These are phyloP conservation scores for Cryphonectria parasitica DNA, from an alignment of 2,329 filamentous ascomycete genomes.

Conservation along the genomic window DNA sequence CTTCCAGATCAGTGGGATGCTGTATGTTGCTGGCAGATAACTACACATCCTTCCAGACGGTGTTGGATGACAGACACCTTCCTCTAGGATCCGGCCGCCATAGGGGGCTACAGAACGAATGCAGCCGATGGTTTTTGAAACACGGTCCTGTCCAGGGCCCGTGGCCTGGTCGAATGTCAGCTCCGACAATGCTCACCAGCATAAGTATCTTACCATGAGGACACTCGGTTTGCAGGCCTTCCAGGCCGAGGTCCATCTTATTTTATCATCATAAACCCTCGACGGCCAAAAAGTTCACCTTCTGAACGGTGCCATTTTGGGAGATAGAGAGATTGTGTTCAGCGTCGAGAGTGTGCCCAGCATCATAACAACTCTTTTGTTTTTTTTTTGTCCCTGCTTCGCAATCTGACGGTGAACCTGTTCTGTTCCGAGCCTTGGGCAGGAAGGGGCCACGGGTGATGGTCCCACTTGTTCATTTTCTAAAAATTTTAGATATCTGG, in stretches of 20 bases:
- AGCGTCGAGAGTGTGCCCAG: too few relatives aligned
- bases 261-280: not conserved
- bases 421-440: not conserved
- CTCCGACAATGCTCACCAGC: not conserved
- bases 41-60: not conserved
- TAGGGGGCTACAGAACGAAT: not conserved
- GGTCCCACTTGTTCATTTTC: too few relatives aligned
- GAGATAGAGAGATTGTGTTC: too few relatives aligned
- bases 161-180: not conserved
- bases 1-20: too few relatives aligned
- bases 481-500: too few relatives aligned
- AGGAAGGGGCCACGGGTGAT: not conserved
- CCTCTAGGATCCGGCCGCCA: not conserved
- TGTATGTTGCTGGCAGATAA: not conserved
- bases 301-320: not conserved
- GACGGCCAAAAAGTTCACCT: not conserved
- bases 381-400: too few relatives aligned
- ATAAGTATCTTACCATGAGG: not conserved
- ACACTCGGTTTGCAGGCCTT: not conserved
- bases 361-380: too few relatives aligned
- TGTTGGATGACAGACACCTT: slow-evolving; percentile 2
- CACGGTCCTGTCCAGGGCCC: not conserved
- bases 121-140: not conserved
- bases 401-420: too few relatives aligned
- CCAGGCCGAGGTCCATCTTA: not conserved